These are phyloP conservation scores for Botrytis porri DNA, from an alignment of 2,329 filamentous ascomycete genomes.

Conservation along the genomic window DNA sequence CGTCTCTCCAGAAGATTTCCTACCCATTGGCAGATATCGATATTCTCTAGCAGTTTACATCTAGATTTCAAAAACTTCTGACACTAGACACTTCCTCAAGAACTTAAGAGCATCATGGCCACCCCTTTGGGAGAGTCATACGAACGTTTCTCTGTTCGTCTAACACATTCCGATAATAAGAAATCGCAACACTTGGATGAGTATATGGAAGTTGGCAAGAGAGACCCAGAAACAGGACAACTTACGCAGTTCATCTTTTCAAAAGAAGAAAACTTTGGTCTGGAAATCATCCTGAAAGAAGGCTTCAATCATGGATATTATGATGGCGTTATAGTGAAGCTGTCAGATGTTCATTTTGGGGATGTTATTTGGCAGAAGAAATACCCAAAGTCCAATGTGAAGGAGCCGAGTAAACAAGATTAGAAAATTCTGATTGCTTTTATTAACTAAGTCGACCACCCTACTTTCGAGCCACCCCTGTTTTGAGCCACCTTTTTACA, in stretches of 20 bases:
- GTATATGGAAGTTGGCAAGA: slow-evolving; percentile 15
- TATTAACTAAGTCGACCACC: too few relatives aligned
- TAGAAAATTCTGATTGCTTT: neutral
- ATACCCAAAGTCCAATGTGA: neutral
- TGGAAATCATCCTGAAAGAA: neutral
- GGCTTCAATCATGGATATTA: slow-evolving; percentile 4
- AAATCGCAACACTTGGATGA: neutral
- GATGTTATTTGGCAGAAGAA: slow-evolving; percentile 1
- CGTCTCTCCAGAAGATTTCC: too few relatives aligned
- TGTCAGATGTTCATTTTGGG: neutral
- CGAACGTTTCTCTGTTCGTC: slow-evolving; percentile 5
- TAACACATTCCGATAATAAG: neutral
- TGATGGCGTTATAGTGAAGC: neutral
- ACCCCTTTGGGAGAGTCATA: neutral
- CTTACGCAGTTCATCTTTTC: slow-evolving; percentile 6
- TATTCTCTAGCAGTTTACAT: neutral
- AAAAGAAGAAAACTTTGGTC: neutral
- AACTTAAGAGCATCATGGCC: neutral
- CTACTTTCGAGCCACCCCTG: too few relatives aligned
- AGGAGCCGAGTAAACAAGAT: neutral
- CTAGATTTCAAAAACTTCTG: neutral
- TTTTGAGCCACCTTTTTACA: too few relatives aligned
- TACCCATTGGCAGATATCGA: neutral
- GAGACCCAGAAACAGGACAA: neutral
- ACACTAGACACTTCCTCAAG: neutral